These are phyloP conservation scores for Globisporangium mamillatum DNA, from an alignment of 352 stramenopile species.

Conservation along the genomic window DNA sequence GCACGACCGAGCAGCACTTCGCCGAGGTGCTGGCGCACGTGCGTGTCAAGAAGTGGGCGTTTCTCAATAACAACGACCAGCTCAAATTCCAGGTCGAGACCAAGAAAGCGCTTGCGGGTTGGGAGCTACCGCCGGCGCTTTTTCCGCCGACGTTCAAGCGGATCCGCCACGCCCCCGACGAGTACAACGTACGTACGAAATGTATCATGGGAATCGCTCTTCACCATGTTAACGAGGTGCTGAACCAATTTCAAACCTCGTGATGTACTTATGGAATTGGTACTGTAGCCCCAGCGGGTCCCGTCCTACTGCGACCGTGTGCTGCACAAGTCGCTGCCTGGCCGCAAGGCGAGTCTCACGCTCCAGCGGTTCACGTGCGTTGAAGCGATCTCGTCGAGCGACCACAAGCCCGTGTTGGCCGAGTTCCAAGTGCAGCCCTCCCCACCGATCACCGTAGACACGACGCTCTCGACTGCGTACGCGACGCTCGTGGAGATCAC, in stretches of 20 bases:
- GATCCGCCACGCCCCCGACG: slow-evolving; percentile 37
- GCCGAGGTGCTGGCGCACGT: slow-evolving; percentile 59
- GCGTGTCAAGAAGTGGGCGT: slow-evolving; percentile 54
- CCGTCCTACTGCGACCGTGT: slow-evolving; percentile 86
- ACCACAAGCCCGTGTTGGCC: slow-evolving; percentile 81
- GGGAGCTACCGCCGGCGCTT: slow-evolving; percentile 53
- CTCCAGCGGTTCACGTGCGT: slow-evolving; percentile 56
- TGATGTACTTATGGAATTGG: background rate
- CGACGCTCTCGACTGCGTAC: slow-evolving; percentile 19
- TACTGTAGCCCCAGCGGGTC: slow-evolving; percentile 55
- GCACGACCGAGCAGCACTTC: slow-evolving; percentile 67
- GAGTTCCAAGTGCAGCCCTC: slow-evolving; percentile 50
- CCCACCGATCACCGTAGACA: slow-evolving; percentile 23
- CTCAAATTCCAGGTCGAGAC: slow-evolving; percentile 60
- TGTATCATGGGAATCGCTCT: background rate
- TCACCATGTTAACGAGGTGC: no score
- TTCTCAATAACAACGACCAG: slow-evolving; percentile 76
- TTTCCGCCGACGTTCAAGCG: slow-evolving; percentile 88
- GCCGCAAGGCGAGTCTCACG: slow-evolving; percentile 48
- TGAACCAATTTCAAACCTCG: background rate
- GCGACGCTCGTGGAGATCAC: slow-evolving; percentile 58
- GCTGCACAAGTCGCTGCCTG: slow-evolving; percentile 77
- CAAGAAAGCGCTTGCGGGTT: slow-evolving; percentile 56
- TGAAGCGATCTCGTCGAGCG: slow-evolving; percentile 67
- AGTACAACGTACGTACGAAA: slow-evolving; percentile 40